These are phyloP conservation scores for Bipolaris cookei DNA, from an alignment of 2,329 filamentous ascomycete genomes.

Conservation along the genomic window DNA sequence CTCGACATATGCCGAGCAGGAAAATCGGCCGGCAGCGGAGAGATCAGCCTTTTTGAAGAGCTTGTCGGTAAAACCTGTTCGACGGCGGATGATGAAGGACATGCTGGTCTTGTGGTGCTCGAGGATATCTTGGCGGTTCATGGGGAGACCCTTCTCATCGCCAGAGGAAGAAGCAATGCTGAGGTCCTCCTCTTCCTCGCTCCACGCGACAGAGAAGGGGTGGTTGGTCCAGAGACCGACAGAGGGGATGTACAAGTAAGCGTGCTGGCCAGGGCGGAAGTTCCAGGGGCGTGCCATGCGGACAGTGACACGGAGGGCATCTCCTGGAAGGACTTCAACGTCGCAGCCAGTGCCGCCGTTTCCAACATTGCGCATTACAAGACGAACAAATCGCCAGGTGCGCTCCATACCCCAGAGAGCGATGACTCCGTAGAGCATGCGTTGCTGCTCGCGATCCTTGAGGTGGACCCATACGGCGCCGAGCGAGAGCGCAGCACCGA, in stretches of 20 bases:
- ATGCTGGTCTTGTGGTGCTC: conserved; percentile 63
- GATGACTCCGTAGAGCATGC: conserved; percentile 66
- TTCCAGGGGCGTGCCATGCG: conserved; percentile 78
- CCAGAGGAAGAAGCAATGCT: conserved; percentile 25
- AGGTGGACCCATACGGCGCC: conserved; percentile 72
- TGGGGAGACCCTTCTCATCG: conserved; percentile 56
- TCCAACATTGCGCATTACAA: conserved; percentile 71
- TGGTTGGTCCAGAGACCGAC: conserved; percentile 77
- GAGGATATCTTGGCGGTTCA: conserved; percentile 60
- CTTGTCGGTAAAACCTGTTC: conserved; percentile 84
- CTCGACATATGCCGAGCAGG: conserved; percentile 77
- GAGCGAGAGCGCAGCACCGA: conserved; percentile 64
- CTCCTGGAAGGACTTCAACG: conserved; percentile 76
- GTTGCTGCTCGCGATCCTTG: conserved; percentile 62
- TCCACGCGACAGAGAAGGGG: conserved; percentile 81
- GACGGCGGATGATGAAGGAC: conserved; percentile 84
- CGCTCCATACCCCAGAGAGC: conserved; percentile 73
- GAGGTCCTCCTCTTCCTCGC: conserved; percentile 63
- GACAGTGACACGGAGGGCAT: conserved; percentile 75
- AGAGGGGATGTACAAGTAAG: conserved; percentile 77
- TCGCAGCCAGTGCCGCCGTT: conserved; percentile 70
- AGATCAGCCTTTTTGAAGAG: conserved; percentile 73
- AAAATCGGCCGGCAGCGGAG: conserved; percentile 61
- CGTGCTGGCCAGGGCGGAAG: conserved; percentile 77
- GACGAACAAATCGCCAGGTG: conserved; percentile 61